Percentiles rank a stretch among this genome's conserved stretches.
Evolutionary conservation across 371 early-diverging fungal genomes (phyloP).

Genomic region (Cokeromyces recurvatus): DNA sequence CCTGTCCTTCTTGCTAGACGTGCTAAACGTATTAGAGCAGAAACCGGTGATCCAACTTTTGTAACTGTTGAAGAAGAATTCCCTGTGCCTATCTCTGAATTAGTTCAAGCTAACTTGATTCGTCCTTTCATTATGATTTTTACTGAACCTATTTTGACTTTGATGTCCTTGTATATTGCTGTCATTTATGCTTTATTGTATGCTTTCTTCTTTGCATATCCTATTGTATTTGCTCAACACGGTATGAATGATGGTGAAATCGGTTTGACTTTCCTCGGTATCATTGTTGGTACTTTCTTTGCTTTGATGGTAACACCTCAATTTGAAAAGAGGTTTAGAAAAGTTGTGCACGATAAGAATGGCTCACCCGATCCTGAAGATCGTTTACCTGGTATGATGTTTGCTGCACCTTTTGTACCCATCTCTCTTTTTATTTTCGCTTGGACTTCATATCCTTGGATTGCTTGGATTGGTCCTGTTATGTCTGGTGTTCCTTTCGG

Average conservation of each 20-base stretch:
- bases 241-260: conserved; percentile 35
- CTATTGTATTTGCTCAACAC: conserved; percentile 32
- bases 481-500: conserved; percentile 39
- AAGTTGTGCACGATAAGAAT: conserved; percentile 2
- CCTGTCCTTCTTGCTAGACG: conserved; percentile 29
- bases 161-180: conserved; percentile 41
- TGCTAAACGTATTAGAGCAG: conserved; percentile 21
- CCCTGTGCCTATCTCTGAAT: conserved; percentile 23
- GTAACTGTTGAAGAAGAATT: conserved; percentile 35
- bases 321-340: conserved; percentile 25
- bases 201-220: conserved; percentile 42
- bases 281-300: conserved; percentile 30
- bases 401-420: conserved; percentile 35
- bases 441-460: conserved; percentile 39
- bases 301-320: conserved; percentile 30
- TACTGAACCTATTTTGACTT: conserved; percentile 35
- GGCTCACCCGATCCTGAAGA: conserved; percentile 35
- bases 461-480: conserved; percentile 34
- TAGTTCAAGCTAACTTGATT: conserved; percentile 27
- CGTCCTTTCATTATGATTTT: conserved; percentile 36
- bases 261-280: conserved; percentile 39
- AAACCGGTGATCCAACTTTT: conserved; percentile 30
- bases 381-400: conserved; percentile 43
- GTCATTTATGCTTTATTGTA: conserved; percentile 41
- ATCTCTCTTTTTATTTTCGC: conserved; percentile 42